Evolutionary conservation across 768 basidiomycete genomes (phyloP).

Genomic region (Leccinum uliginosum): DNA sequence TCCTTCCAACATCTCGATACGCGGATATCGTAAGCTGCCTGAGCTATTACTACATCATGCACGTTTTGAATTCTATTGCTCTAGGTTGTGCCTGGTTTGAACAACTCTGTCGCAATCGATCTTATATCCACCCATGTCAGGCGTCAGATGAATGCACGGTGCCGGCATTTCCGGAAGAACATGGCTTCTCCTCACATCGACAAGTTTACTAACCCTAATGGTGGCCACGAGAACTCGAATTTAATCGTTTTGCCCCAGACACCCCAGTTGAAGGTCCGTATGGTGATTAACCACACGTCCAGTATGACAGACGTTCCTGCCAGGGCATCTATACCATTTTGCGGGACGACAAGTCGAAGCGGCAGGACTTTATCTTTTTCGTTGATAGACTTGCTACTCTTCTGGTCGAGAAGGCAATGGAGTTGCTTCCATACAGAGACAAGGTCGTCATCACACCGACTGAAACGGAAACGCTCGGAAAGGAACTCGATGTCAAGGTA

Average conservation of each 20-base stretch:
- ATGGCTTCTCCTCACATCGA: conserved; percentile 52
- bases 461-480: conserved; percentile 52
- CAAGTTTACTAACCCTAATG: conserved; percentile 35
- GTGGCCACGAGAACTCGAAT: conserved; percentile 42
- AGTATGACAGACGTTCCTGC: neutral
- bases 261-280: conserved; percentile 67
- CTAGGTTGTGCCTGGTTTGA: conserved; percentile 94
- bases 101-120: conserved; percentile 89
- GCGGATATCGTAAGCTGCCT: conserved; percentile 73
- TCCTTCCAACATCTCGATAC: conserved; percentile 77
- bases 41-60: neutral
- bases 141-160: conserved; percentile 76
- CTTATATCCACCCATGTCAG: conserved; percentile 89
- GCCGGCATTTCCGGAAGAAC: conserved; percentile 65
- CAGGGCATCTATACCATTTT: conserved; percentile 90
- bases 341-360: conserved; percentile 61
- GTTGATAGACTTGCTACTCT: conserved; percentile 82
- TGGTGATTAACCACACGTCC: neutral
- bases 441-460: conserved; percentile 67
- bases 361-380: conserved; percentile 92
- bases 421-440: conserved; percentile 67
- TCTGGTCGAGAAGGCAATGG: conserved; percentile 80
- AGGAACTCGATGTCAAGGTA: conserved; percentile 59
- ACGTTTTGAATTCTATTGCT: neutral
- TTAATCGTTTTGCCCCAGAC: conserved; percentile 72